Evolutionary conservation across 2,329 filamentous ascomycete genomes (phyloP), one percentile per base, ranked within the genome.

Genomic region (Didymella keratinophila): DNA sequence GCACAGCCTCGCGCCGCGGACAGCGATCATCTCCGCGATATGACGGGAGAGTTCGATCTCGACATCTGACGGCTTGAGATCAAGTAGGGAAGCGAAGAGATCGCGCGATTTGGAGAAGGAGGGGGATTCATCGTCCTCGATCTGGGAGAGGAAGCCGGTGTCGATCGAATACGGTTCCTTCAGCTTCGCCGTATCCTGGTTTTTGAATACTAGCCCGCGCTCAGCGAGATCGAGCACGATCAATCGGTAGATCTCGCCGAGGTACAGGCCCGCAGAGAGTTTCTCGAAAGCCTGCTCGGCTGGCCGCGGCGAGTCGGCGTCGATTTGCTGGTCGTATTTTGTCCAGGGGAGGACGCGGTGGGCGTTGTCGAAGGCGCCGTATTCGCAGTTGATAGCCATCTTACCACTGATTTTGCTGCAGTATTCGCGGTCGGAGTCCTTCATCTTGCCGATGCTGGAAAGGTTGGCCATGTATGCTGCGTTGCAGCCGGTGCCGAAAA

Each of bases 361-460:
- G 78, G 96, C 91, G 77, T 97, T 97, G 78, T 97, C 94, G 73
- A 98, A 97, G 32, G 94, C 93, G 66, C 94, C 94, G 86, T 93
- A 97, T 78, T 98, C 94, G 82, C 93, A 97, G 83, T 97, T 97
- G 81, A 98, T 97, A 51, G 92, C 93, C 84, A 97, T 96, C 14
- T 65, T 63, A 28, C 47, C 43, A 20, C 49, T 41, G 4, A 34
- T 42, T 27, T 11, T 48, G 52, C 20, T 46, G 23, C 41, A 16
- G 60, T 51, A 2, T 48, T 36, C 12, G 9, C 27, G 48, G 20
- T 66, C 63, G 1, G 52, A 36, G 6, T 49, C 36, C 18, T 49
- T 44, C 50, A 96, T 85, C 82, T 96, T 97, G 60, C 90, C 90
- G 64, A 97, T 91, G 6, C 87, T 90, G 61, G 89, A 89, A 60